These are phyloP conservation scores for Calonectria henricotiae DNA, from an alignment of 2,329 filamentous ascomycete species.

Conservation along the genomic window DNA sequence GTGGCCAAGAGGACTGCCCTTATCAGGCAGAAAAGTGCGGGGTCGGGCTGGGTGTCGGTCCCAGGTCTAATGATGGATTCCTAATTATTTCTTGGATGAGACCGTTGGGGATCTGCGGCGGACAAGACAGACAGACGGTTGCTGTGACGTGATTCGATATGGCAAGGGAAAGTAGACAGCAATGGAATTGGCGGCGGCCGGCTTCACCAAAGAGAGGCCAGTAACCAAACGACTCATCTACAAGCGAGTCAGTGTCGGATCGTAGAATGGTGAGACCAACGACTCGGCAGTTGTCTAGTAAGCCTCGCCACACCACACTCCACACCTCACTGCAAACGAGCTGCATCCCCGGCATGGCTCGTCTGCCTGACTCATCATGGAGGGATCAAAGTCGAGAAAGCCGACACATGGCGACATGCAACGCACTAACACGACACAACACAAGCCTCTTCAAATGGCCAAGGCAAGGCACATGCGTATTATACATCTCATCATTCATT, in stretches of 20 bases:
- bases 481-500: slow-evolving; percentile 29
- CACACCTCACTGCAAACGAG: background rate
- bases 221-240: too few species aligned
- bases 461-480: too few species aligned
- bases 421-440: background rate
- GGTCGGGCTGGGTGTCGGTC: background rate
- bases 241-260: background rate
- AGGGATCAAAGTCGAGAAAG: background rate
- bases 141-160: background rate
- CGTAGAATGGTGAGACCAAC: background rate
- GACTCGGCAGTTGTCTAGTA: background rate
- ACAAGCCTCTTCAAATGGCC: too few species aligned
- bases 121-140: background rate
- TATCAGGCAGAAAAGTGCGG: slow-evolving; percentile 28
- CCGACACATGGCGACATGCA: background rate
- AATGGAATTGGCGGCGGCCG: background rate
- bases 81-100: background rate
- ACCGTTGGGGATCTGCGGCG: background rate
- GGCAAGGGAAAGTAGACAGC: background rate
- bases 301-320: background rate
- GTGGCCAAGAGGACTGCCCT: slow-evolving; percentile 4
- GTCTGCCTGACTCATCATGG: background rate
- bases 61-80: background rate
- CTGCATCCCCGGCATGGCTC: background rate
- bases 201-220: background rate